Percentiles rank a stretch among this genome's conserved stretches.
These are phyloP conservation scores for Aspergillus sclerotialis DNA, from an alignment of 2,329 filamentous ascomycete species.

Conservation along the genomic window DNA sequence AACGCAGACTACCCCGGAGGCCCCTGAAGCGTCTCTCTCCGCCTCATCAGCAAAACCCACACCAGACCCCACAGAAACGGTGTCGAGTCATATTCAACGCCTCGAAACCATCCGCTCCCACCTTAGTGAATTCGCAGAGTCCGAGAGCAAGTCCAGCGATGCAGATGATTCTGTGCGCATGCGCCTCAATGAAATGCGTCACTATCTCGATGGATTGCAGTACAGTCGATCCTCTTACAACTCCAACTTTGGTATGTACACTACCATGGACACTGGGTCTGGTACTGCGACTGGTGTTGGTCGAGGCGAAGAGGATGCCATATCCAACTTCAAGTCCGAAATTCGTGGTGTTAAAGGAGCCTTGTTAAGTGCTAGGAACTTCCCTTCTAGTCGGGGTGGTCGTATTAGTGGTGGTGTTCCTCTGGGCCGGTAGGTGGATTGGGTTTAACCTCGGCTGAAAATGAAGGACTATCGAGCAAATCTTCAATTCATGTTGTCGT, in stretches of 20 bases:
- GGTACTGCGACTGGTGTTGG: conserved; percentile 20
- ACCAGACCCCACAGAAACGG: conserved; percentile 16
- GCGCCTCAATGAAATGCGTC: conserved; percentile 39
- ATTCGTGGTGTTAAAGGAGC: conserved; percentile 59
- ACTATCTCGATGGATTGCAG: conserved; percentile 45
- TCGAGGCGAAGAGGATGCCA: conserved; percentile 48
- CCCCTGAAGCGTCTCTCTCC: conserved; percentile 9
- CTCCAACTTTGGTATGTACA: conserved; percentile 28
- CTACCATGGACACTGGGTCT: conserved; percentile 16
- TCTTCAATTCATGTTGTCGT: no score
- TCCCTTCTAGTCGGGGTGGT: conserved; percentile 37
- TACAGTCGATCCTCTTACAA: conserved; percentile 29
- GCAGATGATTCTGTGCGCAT: conserved; percentile 27
- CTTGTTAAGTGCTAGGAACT: conserved; percentile 56
- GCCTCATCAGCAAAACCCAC: conserved; percentile 6
- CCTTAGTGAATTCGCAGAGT: conserved; percentile 40
- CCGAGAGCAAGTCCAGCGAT: conserved; percentile 28
- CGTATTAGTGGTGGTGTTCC: conserved; percentile 15
- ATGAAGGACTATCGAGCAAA: no score
- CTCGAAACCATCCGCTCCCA: conserved; percentile 47
- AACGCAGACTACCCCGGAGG: conserved; percentile 51
- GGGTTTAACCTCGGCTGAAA: neutral
- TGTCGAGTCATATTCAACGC: conserved; percentile 36
- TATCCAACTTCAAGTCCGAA: conserved; percentile 52
- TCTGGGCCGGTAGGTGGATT: conserved; percentile 6